Conservation (phyloP, 805 yeast genomes). For the Teunomyces stri region DNA sequence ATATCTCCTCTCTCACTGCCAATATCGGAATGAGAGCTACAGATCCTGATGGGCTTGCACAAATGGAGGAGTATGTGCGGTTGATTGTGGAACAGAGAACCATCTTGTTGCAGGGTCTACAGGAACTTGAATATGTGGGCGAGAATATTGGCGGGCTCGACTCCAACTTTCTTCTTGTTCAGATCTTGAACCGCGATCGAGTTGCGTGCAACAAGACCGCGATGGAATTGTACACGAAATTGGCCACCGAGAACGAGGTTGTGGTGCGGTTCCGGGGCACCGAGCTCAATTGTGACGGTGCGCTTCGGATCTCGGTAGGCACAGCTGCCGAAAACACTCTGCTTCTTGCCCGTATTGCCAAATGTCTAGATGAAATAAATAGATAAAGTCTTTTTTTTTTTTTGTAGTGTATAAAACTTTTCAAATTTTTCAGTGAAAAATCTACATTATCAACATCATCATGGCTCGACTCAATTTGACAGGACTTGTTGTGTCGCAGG, state of each 20-base stretch:
- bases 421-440: not conserved
- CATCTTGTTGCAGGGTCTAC: conserved; percentile 51
- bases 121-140: conserved; percentile 62
- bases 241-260: conserved; percentile 73
- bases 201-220: conserved; percentile 71
- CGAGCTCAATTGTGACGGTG: conserved; percentile 87
- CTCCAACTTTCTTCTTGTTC: conserved; percentile 79
- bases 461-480: conserved; percentile 91
- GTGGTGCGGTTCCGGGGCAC: conserved; percentile 91
- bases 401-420: no score
- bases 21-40: conserved; percentile 75
- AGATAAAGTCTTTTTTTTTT: no score
- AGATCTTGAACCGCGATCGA: conserved; percentile 62
- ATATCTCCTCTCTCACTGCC: conserved; percentile 79
- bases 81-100: conserved; percentile 55
- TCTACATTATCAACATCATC: conserved; percentile 5
- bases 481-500: conserved; percentile 93
- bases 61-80: conserved; percentile 56
- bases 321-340: conserved; percentile 68
- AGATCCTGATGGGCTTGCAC: conserved; percentile 47
- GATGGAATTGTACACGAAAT: conserved; percentile 54
- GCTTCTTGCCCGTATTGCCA: conserved; percentile 49
- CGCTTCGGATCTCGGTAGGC: conserved; percentile 84
- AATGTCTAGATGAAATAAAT: not conserved
- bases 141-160: conserved; percentile 78